These are phyloP conservation scores for Pythium apleroticum DNA, from an alignment of 352 stramenopile genomes.

Conservation along the genomic window DNA sequence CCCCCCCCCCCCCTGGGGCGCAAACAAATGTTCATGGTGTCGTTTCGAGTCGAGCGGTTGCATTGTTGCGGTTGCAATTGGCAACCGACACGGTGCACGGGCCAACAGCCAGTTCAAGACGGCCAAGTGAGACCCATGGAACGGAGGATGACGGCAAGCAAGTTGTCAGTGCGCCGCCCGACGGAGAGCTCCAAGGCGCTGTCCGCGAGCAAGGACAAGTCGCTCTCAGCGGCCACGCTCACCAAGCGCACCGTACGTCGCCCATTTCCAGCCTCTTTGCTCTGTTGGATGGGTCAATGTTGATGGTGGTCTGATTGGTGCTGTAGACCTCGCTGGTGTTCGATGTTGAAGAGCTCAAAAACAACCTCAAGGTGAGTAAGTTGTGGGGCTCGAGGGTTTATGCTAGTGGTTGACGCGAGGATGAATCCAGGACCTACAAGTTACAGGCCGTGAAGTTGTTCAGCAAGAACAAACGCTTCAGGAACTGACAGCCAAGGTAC, in stretches of 20 bases:
- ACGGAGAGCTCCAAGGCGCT: constrained; percentile 51
- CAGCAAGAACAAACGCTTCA: constrained; percentile 52
- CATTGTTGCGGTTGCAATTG: no score
- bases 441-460: constrained; percentile 41
- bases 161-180: constrained; percentile 30
- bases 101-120: no score
- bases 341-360: constrained; percentile 60
- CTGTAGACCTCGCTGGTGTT: constrained; percentile 44
- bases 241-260: constrained; percentile 55
- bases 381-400: no score
- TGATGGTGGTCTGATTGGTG: no score
- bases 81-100: no score
- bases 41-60: no score
- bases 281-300: no score
- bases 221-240: constrained; percentile 50
- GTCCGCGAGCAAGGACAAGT: constrained; percentile 47
- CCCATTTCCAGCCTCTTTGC: no score
- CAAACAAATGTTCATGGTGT: no score
- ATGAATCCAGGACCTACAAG: constrained; percentile 28
- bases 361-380: constrained; percentile 50
- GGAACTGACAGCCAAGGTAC: constrained; percentile 40
- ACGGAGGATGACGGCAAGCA: constrained; percentile 13
- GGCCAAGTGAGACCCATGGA: constrained; percentile 10
- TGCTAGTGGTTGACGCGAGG: no score
- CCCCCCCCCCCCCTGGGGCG: no score